These are phyloP conservation scores for Entrophospora sp. DNA, from an alignment of 192 early-diverging fungal genomes.

Conservation along the genomic window DNA sequence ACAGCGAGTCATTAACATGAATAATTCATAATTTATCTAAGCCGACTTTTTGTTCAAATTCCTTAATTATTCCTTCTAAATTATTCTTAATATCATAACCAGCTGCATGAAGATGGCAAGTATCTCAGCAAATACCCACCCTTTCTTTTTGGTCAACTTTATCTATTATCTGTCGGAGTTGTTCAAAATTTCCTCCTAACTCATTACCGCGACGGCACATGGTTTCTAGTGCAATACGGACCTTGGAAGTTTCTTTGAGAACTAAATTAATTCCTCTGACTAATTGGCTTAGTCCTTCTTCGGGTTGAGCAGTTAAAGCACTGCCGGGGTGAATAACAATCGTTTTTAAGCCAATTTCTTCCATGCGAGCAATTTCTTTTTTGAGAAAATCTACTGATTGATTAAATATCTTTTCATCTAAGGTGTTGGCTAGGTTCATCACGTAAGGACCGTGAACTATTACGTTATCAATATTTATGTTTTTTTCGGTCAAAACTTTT, in stretches of 20 bases:
- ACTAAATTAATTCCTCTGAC: background rate
- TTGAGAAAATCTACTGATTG: background rate
- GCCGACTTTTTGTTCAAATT: constrained; percentile 5
- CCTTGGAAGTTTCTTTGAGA: background rate
- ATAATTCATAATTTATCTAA: constrained; percentile 8
- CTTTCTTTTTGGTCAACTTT: background rate
- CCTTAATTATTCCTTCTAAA: constrained; percentile 4
- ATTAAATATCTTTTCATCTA: background rate
- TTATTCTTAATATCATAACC: constrained; percentile 15
- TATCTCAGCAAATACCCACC: constrained; percentile 4
- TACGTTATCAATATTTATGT: background rate
- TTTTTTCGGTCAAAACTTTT: background rate
- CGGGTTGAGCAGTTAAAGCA: background rate
- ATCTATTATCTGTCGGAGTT: constrained; percentile 5
- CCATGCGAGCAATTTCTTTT: background rate
- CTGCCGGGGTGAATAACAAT: constrained; percentile 1
- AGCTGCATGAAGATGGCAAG: constrained; percentile 1
- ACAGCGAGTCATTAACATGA: background rate
- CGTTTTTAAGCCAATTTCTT: background rate
- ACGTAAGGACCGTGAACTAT: background rate
- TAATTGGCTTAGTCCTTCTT: background rate
- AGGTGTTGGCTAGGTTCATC: background rate
- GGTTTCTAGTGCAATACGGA: constrained; percentile 6
- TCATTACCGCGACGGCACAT: background rate
- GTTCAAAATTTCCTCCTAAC: background rate